These are phyloP conservation scores for Podospora sp. DNA, from an alignment of 495 filamentous ascomycete genomes.

Conservation along the genomic window DNA sequence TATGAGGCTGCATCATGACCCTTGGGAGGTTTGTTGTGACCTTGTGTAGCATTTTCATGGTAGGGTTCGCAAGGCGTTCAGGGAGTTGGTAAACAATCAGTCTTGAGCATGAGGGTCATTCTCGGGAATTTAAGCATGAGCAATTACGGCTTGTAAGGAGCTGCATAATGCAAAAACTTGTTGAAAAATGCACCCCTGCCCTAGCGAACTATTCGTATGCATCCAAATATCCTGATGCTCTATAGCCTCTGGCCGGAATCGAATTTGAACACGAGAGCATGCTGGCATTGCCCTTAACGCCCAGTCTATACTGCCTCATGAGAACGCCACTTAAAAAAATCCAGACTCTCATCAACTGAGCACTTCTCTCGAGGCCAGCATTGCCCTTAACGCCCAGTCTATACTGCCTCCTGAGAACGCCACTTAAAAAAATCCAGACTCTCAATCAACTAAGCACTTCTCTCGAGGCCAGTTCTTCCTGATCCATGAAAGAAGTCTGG, in stretches of 20 bases:
- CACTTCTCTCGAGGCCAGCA: no score
- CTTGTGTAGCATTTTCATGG: conserved; percentile 32
- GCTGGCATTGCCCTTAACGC: background rate
- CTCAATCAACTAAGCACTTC: conserved; percentile 42
- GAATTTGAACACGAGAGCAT: background rate
- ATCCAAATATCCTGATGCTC: background rate
- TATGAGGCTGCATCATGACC: no score
- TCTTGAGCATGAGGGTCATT: background rate
- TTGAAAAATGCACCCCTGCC: background rate
- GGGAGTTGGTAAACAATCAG: background rate
- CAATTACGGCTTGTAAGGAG: background rate
- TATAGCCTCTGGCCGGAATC: background rate
- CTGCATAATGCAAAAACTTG: background rate
- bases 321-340: background rate
- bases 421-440: conserved; percentile 1
- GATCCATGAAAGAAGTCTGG: conserved; percentile 77
- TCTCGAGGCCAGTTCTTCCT: conserved; percentile 73
- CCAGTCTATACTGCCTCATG: background rate
- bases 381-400: background rate
- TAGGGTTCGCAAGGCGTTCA: conserved; percentile 25
- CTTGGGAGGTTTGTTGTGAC: background rate
- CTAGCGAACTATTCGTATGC: background rate
- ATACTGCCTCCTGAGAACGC: background rate
- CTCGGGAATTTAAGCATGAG: no score
- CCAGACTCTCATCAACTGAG: background rate